Conservation (phyloP, 2,329 filamentous ascomycete species). For the Teratosphaeria destructans region DNA sequence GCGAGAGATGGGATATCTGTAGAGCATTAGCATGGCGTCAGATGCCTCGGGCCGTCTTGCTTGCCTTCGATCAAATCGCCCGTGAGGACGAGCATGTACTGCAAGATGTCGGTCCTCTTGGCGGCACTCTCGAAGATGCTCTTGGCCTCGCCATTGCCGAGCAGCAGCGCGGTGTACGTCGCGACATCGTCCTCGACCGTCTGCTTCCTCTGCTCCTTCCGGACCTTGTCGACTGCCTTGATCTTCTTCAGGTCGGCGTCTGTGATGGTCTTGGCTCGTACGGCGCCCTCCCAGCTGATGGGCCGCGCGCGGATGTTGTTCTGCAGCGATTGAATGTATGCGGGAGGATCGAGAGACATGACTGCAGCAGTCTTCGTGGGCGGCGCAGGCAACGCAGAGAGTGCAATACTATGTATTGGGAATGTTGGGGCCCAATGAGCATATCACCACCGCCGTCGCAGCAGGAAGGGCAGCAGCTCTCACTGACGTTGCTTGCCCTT, state of each 20-base stretch:
- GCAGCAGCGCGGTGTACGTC: constrained; percentile 70
- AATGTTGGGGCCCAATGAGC: background rate
- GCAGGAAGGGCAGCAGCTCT: background rate
- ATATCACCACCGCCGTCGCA: background rate
- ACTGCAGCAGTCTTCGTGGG: background rate
- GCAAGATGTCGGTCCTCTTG: constrained; percentile 80
- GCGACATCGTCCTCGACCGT: constrained; percentile 69
- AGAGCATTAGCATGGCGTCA: constrained; percentile 12
- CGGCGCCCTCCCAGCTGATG: constrained; percentile 95
- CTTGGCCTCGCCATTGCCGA: constrained; percentile 54
- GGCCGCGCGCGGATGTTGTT: constrained; percentile 94
- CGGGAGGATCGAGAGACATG: constrained; percentile 88
- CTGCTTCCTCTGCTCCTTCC: constrained; percentile 79
- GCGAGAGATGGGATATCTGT: constrained; percentile 70
- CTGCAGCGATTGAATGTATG: constrained; percentile 78
- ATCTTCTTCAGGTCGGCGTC: constrained; percentile 92
- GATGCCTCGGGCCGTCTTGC: background rate
- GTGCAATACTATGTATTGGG: too few species aligned
- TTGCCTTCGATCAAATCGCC: constrained; percentile 78
- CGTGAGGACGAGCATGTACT: constrained; percentile 86
- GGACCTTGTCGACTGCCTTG: constrained; percentile 90
- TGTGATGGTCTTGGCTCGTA: constrained; percentile 84
- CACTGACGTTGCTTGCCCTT: background rate
- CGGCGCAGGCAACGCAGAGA: background rate
- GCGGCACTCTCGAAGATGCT: constrained; percentile 78